Conservation (phyloP, 2,329 filamentous ascomycete genomes). For the Lojkania enalia region DNA sequence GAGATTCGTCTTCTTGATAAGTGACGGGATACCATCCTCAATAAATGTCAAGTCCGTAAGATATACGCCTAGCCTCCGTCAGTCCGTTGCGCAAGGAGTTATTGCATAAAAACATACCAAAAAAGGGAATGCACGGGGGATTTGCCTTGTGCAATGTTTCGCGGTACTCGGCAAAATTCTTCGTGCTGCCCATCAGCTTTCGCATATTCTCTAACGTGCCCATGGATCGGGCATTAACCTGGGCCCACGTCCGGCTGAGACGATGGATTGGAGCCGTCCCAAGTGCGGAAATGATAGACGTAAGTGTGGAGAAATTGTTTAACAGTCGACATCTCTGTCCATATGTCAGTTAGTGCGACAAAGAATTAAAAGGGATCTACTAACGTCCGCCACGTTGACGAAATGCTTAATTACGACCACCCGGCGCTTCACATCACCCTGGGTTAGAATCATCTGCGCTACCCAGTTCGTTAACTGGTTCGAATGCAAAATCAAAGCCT, state of each 20-base stretch:
- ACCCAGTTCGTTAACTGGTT: conserved; percentile 99
- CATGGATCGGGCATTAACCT: conserved; percentile 84
- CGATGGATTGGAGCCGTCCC: conserved; percentile 94
- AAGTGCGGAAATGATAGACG: conserved; percentile 94
- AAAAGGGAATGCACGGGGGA: conserved; percentile 96
- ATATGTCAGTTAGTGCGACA: conserved; percentile 24
- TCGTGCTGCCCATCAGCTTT: conserved; percentile 92
- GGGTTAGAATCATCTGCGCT: conserved; percentile 96
- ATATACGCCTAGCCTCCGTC: conserved; percentile 73
- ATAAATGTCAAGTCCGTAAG: conserved; percentile 98
- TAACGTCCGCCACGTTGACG: conserved; percentile 90
- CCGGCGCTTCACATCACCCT: conserved; percentile 91
- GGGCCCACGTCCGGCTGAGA: conserved; percentile 89
- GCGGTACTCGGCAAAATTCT: conserved; percentile 97
- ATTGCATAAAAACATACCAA: conserved; percentile 63
- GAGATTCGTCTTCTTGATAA: conserved; percentile 93
- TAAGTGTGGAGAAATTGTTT: conserved; percentile 97
- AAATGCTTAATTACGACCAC: conserved; percentile 99
- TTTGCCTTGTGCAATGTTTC: conserved; percentile 91
- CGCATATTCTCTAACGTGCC: conserved; percentile 86
- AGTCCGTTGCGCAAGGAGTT: conserved; percentile 12
- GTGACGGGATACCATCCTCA: conserved; percentile 93
- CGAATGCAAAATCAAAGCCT: conserved; percentile 93
- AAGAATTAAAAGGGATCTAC: conserved; percentile 39
- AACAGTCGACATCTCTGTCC: conserved; percentile 83